Evolutionary conservation across 257 asterid species (phyloP).

Genomic region (Solanum pinnatisectum): DNA sequence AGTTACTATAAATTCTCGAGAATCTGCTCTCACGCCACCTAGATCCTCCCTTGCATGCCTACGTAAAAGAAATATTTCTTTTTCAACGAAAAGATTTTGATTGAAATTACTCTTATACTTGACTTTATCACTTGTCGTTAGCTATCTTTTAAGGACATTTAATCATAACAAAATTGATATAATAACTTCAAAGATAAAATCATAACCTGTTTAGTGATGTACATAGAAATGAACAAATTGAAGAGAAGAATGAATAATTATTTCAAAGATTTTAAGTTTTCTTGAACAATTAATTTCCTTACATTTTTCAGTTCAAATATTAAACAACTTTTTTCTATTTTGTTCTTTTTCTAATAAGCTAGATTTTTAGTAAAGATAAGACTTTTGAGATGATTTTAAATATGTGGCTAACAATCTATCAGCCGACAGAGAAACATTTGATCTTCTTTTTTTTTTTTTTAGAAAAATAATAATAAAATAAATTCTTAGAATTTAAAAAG

Average conservation of each 20-base stretch:
- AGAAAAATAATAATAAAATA: not conserved
- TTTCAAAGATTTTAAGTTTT: not conserved
- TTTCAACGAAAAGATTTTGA: too few species aligned
- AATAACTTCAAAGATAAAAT: not conserved
- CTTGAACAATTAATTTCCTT: not conserved
- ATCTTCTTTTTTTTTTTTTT: not conserved
- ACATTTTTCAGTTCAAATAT: not conserved
- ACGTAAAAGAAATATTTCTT: too few species aligned
- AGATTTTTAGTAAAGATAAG: not conserved
- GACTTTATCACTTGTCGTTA: not conserved
- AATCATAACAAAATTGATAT: not conserved
- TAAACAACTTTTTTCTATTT: not conserved
- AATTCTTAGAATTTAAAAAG: not conserved
- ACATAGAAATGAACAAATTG: not conserved
- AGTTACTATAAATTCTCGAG: not conserved
- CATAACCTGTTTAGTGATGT: not conserved
- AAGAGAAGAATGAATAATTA: not conserved
- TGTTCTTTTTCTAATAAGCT: not conserved
- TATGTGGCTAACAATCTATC: not conserved
- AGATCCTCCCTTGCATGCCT: not conserved
- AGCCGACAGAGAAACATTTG: slow-evolving; percentile 6
- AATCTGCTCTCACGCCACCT: not conserved
- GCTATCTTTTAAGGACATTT: not conserved
- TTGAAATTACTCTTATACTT: not conserved
- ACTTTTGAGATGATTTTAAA: not conserved